Evolutionary conservation across 2,329 filamentous ascomycete species (phyloP).

Genomic region (Stachybotrys chartarum): DNA sequence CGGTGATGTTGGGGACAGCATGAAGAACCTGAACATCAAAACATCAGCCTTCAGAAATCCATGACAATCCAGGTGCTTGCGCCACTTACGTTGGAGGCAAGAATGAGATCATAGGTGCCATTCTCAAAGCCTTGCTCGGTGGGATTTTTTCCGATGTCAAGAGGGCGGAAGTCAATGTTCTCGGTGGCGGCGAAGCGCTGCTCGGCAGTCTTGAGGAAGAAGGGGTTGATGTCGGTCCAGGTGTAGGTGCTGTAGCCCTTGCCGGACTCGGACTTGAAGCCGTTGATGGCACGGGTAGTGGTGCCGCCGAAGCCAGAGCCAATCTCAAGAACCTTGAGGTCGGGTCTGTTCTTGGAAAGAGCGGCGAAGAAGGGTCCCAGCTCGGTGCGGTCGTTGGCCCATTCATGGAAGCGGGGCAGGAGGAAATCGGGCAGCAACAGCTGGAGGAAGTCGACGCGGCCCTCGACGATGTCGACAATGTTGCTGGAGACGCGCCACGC

Average conservation of each 20-base stretch:
- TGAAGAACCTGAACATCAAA: not conserved
- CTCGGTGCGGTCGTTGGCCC: not conserved
- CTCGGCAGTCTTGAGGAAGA: slow-evolving; percentile 13
- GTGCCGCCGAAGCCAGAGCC: slow-evolving; percentile 9
- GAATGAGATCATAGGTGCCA: slow-evolving; percentile 22
- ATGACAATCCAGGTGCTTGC: not conserved
- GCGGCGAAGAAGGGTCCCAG: not conserved
- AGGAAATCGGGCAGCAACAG: not conserved
- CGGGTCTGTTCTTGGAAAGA: slow-evolving; percentile 4
- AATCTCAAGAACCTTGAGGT: slow-evolving; percentile 14
- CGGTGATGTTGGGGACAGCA: not conserved
- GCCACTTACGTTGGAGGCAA: slow-evolving; percentile 19
- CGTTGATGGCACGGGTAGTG: slow-evolving; percentile 16
- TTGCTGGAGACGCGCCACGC: not conserved
- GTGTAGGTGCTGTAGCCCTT: slow-evolving; percentile 12
- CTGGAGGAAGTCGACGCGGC: not conserved
- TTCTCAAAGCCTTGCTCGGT: slow-evolving; percentile 17
- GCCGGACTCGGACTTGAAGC: slow-evolving; percentile 10
- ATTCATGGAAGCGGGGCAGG: not conserved
- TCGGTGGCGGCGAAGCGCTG: slow-evolving; percentile 6
- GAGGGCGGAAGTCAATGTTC: slow-evolving; percentile 4
- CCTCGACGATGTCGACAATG: not conserved
- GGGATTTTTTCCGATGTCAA: slow-evolving; percentile 11
- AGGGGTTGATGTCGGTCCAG: slow-evolving; percentile 14
- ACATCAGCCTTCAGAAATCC: not conserved